These are phyloP conservation scores for Micractinium sp. DNA, from an alignment of 139 green algal genomes.

Conservation along the genomic window DNA sequence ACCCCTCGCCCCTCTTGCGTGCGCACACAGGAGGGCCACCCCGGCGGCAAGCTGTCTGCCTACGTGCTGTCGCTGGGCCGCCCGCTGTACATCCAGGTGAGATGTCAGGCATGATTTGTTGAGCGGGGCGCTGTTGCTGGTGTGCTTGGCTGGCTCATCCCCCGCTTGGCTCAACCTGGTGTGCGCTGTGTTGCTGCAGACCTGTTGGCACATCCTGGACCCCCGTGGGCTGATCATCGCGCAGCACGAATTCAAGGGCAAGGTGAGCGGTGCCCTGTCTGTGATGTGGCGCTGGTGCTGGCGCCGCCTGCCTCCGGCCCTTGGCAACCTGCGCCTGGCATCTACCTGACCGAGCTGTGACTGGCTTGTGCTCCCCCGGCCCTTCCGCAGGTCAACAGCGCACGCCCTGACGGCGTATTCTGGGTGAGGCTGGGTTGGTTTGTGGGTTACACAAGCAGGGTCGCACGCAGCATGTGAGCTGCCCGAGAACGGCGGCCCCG, in stretches of 20 bases:
- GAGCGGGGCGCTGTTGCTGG: neutral
- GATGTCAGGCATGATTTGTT: neutral
- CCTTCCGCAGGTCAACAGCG: conserved; percentile 9
- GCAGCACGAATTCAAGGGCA: neutral
- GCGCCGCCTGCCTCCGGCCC: neutral
- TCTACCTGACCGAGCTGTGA: too few species aligned
- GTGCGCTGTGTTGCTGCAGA: neutral
- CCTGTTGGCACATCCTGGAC: conserved; percentile 14
- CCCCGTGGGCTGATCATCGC: neutral
- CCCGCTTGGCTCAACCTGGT: neutral
- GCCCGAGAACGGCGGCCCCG: too few species aligned
- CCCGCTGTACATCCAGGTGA: conserved; percentile 28
- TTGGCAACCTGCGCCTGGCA: neutral
- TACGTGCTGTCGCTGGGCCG: conserved; percentile 6
- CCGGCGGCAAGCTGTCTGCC: conserved; percentile 11
- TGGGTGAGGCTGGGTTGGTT: neutral
- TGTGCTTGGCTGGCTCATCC: neutral
- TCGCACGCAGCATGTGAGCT: neutral
- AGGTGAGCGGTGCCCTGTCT: neutral
- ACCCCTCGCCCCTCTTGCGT: neutral
- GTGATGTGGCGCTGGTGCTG: neutral
- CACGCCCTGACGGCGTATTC: conserved; percentile 19
- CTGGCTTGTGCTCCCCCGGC: too few species aligned
- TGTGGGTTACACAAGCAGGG: too few species aligned
- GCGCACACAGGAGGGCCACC: neutral